Base-by-base conservation (phyloP, 805 yeast species). In the Kodamaea kaohsiungensis region DNA sequence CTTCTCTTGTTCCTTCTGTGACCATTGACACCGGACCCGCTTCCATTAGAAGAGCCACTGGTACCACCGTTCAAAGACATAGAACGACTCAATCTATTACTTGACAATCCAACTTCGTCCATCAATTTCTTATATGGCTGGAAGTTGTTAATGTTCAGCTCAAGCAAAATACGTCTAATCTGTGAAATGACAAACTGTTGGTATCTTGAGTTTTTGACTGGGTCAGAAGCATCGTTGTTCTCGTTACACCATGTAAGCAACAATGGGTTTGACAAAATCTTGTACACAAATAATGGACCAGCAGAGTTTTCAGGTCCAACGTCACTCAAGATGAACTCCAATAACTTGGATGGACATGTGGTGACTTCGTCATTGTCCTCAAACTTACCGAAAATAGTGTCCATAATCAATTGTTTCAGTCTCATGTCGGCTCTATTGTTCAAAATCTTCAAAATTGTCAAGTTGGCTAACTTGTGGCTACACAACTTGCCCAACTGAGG, bases 71-170 rank as follows among this genome's bases (percentile, higher is more conserved):
- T 38, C 52, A 49, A 33, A 16, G 70, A 63, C 2, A 61, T 25
- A 9, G 69, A 58, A 47, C 76, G 60, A 48, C 66, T 66, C 45
- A 73, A 58, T 48, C 77, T 61, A 47, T 67, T 66, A 53, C 66
- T 68, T 8, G 77, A 67, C 40, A 92, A 73, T 2, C 98, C 98
- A 57, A 91, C 93, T 69, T 93, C 98, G 61, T 93, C 98, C 80
- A 92, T 82, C 54, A 95, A 76, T 59, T 96, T 84, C 65, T 89
- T 89, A 70, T 90, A 89, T 37, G 88, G 89, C 66, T 89, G 96
- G 50, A 71, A 75, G 27, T 80, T 73, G 46, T 75, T 62, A 39
- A 87, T 77, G 54, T 82, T 83, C 62, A 81, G 69, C 48, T 87
- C 88, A 43, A 84, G 71, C 54, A 92, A 72, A 6, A 86, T 81